Percentiles rank a stretch among this genome's conserved stretches.
phyloP scores from a whole-genome alignment of 75 land plant genomes.

The Sequoia sempervirens region DNA sequence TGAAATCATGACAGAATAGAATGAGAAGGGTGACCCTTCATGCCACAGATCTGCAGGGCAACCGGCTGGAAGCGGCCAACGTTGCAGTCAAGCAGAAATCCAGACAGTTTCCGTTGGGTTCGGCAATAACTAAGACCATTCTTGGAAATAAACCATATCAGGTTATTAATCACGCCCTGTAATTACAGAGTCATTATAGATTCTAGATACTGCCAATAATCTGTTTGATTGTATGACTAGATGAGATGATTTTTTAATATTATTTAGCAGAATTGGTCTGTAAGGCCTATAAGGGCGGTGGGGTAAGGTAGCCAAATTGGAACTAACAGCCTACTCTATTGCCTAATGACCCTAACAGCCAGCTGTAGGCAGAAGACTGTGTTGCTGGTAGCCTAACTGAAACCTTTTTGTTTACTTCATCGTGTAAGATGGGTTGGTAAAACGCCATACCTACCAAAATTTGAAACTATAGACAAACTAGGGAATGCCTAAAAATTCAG shows the following conservation, averaged over 20 bases:
- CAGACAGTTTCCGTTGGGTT: constrained; percentile 74
- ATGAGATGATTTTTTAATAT: neutral
- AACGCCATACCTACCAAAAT: neutral
- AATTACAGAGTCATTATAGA: neutral
- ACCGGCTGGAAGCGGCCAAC: constrained; percentile 30
- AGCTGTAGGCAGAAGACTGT: neutral
- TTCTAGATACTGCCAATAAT: neutral
- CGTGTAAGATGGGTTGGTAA: neutral
- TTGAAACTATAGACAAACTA: neutral
- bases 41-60: constrained; percentile 48
- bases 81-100: constrained; percentile 37
- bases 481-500: too few species aligned
- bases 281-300: neutral
- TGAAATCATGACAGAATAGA: constrained; percentile 30
- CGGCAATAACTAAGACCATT: constrained; percentile 64
- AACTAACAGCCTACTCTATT: neutral
- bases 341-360: neutral
- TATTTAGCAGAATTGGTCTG: neutral
- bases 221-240: neutral
- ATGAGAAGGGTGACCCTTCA: constrained; percentile 52
- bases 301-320: neutral
- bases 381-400: neutral
- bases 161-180: constrained; percentile 20
- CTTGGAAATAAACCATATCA: constrained; percentile 64
- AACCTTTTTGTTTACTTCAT: neutral